Base-by-base conservation (phyloP, 2,329 filamentous ascomycete species). In the Colletotrichum phormii region DNA sequence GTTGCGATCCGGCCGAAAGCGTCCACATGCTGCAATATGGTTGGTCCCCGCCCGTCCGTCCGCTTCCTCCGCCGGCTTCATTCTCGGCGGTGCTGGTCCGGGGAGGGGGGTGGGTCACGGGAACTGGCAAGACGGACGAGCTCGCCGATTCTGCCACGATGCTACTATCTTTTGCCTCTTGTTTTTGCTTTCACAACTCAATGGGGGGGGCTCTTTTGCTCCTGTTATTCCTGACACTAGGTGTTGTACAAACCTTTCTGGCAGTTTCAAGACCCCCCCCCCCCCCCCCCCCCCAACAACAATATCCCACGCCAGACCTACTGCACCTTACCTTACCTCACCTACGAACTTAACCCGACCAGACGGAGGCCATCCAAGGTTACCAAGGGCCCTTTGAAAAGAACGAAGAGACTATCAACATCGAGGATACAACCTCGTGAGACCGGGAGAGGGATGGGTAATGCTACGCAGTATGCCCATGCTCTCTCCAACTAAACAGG, bases 1-100 rank as follows among this genome's bases (percentile, higher is more conserved):
- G 46, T 29, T n/a, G 67, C 49, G 68, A 37, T 31, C 64, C 58
- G 64, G 64, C 69, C 64, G 57, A 54, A 67, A 68, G 26, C 54
- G 53, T 57, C 51, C 64, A 63, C 51, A 51, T 63, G 29, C 59
- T 22, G 42, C 37, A 24, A 53, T 22, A 37, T 72, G 64, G 64
- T 63, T 62, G 58, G 64, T 55, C 12, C 8, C n/a, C 6, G 24
- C n/a, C 11, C 37, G 9, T 15, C 18, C 53, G 26, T 42, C 51
- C 37, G 12, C 46, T 35, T 51, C 46, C 46, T 66, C 15, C 24
- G 26, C 64, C 64, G 57, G 68, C 35, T 57, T 55, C 49, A 64
- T 49, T 59, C 35, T 72, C 51, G 53, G 64, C 53, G 31, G 64
- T 15, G 58, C 51, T 58, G 42, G 69, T 51, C 69, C 57, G 42